phyloP scores from a whole-genome alignment of 2,329 filamentous ascomycete species.

The Stylonectria norvegica region DNA sequence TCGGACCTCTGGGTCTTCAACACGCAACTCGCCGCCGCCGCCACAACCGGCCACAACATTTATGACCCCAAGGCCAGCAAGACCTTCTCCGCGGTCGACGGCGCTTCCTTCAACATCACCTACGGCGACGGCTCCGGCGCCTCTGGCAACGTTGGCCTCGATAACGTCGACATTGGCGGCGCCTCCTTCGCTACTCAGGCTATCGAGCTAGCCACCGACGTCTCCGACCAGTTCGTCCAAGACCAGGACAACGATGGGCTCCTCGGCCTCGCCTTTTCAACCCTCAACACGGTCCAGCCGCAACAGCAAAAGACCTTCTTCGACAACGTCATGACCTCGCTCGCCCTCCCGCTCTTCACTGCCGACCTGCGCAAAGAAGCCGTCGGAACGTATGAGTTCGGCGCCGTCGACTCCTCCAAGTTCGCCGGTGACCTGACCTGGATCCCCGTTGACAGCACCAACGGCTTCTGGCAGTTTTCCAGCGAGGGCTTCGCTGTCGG shows the following conservation, averaged over 20 bases:
- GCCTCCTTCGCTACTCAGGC: slow-evolving; percentile 59
- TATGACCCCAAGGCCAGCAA: slow-evolving; percentile 38
- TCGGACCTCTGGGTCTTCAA: slow-evolving; percentile 74
- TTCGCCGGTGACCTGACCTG: slow-evolving; percentile 60
- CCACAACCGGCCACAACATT: slow-evolving; percentile 46
- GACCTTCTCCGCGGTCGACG: slow-evolving; percentile 33
- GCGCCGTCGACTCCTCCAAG: slow-evolving; percentile 59
- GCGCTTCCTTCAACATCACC: slow-evolving; percentile 57
- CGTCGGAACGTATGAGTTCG: slow-evolving; percentile 67
- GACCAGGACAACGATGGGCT: slow-evolving; percentile 66
- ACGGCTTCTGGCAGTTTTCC: slow-evolving; percentile 61
- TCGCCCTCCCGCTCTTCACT: slow-evolving; percentile 66
- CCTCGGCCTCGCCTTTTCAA: slow-evolving; percentile 64
- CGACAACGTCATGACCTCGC: slow-evolving; percentile 60
- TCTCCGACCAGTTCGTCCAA: slow-evolving; percentile 55
- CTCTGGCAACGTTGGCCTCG: slow-evolving; percentile 62
- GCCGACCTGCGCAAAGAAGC: slow-evolving; percentile 59
- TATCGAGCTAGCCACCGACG: slow-evolving; percentile 61
- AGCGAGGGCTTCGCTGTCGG: slow-evolving; percentile 54
- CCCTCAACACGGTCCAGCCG: slow-evolving; percentile 62
- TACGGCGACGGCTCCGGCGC: slow-evolving; percentile 68
- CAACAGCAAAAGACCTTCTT: slow-evolving; percentile 68
- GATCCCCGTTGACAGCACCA: slow-evolving; percentile 55
- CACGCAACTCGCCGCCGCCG: slow-evolving; percentile 47
- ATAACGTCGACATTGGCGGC: slow-evolving; percentile 65